Base-by-base conservation (phyloP, 768 basidiomycete genomes). In the Brasilioporus rufonigricans region DNA sequence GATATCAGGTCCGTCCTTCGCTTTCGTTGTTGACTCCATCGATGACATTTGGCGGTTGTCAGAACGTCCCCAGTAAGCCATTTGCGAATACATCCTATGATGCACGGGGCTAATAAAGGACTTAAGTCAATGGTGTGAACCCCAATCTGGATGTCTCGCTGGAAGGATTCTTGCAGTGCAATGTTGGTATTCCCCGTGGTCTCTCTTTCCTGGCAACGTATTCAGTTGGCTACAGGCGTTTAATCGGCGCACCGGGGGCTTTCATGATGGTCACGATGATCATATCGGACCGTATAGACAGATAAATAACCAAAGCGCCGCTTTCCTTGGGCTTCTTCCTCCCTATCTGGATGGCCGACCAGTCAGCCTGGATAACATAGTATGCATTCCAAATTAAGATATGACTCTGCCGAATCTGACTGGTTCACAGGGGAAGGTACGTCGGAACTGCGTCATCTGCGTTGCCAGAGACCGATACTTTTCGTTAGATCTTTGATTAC, bases 131-230 rank as follows among this genome's bases (percentile, higher is more conserved):
- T 53, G 80, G 84, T 11, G 81, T 89, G 13, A 79, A 87, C 46
- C 79, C 86, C 4, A 69, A 77, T 31, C 74, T 84, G 40, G 82
- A 86, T 56, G 71, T 87, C 19, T 82, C 84, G 1, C 69, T 90
- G n/a, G 86, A 89, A 59, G 87, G 86, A 23, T 87, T 75, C 66
- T 79, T 82, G n/a, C 70, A 71, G 9, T 90, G 87, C 64, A 74
- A 72, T 41, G 84, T 85, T 48, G 19, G 76, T 59, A 14, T 16
- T 12, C n/a, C n/a, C 9, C 19, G 26, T 26, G 2, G n/a, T 16
- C 32, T 40, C n/a, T 13, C 18, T 51, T 36, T 24, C 21, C 9
- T 38, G 36, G 16, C 23, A 3, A 18, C 43, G 32, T 41, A 40
- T 52, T 56, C 52, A 53, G 31, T 40, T 1, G 36, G 19, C 13